A percentile compares a stretch with the other conserved stretches of the same genome.
Evolutionary conservation across 192 early-diverging fungal species (phyloP).

Genomic region (Rhizophagus clarus): DNA sequence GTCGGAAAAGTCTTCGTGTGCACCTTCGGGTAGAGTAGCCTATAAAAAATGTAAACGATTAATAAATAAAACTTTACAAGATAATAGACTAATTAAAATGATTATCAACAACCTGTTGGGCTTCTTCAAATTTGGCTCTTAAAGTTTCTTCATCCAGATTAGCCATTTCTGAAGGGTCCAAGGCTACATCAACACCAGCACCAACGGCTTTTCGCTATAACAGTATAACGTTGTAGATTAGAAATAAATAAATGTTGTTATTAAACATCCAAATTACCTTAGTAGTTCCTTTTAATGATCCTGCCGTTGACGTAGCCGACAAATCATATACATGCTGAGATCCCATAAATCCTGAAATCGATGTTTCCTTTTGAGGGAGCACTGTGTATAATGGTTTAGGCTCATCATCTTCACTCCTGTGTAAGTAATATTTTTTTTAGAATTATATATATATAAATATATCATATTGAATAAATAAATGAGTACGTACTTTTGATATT

Average conservation of each 20-base stretch:
- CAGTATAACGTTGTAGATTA: neutral
- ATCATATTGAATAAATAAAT: neutral
- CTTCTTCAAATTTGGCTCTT: conserved; percentile 77
- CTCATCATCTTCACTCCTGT: conserved; percentile 46
- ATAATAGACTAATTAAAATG: neutral
- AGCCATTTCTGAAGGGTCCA: conserved; percentile 92
- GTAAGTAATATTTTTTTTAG: neutral
- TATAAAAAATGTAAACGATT: conserved; percentile 25
- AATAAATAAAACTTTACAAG: neutral
- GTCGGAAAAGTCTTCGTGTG: conserved; percentile 83
- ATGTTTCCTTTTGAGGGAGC: conserved; percentile 71
- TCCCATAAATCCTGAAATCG: conserved; percentile 88
- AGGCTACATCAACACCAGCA: conserved; percentile 73
- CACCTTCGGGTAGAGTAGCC: conserved; percentile 40
- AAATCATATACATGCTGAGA: conserved; percentile 91
- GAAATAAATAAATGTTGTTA: neutral
- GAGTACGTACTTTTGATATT: conserved; percentile 52
- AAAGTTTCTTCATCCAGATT: conserved; percentile 76
- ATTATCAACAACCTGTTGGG: conserved; percentile 45
- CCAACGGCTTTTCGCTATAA: conserved; percentile 58
- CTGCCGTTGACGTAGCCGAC: conserved; percentile 45
- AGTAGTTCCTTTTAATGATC: conserved; percentile 50
- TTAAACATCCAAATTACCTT: conserved; percentile 35
- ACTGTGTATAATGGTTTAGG: conserved; percentile 82
- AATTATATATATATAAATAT: neutral